These are phyloP conservation scores for Wallacemonas sp. DNA, from an alignment of 208 protist genomes.

Conservation along the genomic window DNA sequence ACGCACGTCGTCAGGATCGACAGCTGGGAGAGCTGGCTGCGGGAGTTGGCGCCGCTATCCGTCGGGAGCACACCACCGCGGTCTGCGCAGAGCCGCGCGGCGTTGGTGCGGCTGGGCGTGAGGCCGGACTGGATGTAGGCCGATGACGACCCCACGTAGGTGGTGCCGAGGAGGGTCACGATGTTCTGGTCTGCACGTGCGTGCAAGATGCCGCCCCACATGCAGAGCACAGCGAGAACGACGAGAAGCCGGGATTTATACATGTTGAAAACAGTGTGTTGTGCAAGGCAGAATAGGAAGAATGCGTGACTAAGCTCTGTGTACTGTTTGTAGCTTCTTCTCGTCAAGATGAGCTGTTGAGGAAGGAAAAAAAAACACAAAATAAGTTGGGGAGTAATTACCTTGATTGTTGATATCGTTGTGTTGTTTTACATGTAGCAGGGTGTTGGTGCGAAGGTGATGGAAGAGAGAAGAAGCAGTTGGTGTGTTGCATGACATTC, in stretches of 20 bases:
- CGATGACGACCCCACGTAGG: background rate
- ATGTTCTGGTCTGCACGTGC: background rate
- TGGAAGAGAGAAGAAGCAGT: too few species aligned
- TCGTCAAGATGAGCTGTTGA: too few species aligned
- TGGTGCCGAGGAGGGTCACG: slow-evolving; percentile 1
- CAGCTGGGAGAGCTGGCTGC: slow-evolving; percentile 8
- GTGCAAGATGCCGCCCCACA: background rate
- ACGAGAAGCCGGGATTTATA: background rate
- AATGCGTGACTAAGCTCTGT: too few species aligned
- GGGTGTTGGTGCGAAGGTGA: too few species aligned
- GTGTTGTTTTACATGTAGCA: too few species aligned
- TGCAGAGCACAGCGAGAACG: slow-evolving; percentile 1
- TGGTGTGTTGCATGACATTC: too few species aligned
- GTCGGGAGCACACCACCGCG: slow-evolving; percentile 14
- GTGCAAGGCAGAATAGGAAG: slow-evolving; percentile 8
- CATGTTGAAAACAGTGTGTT: slow-evolving; percentile 1
- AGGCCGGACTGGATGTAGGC: background rate
- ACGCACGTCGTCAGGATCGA: slow-evolving; percentile 3
- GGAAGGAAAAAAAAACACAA: too few species aligned
- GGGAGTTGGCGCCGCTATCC: background rate
- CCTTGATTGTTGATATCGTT: too few species aligned
- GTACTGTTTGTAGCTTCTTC: too few species aligned
- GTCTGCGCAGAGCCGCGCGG: background rate
- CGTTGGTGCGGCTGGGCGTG: background rate
- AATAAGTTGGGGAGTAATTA: too few species aligned